These are phyloP conservation scores for Agapanthus africanus DNA, from an alignment of 106 monocot genomes.

Conservation along the genomic window DNA sequence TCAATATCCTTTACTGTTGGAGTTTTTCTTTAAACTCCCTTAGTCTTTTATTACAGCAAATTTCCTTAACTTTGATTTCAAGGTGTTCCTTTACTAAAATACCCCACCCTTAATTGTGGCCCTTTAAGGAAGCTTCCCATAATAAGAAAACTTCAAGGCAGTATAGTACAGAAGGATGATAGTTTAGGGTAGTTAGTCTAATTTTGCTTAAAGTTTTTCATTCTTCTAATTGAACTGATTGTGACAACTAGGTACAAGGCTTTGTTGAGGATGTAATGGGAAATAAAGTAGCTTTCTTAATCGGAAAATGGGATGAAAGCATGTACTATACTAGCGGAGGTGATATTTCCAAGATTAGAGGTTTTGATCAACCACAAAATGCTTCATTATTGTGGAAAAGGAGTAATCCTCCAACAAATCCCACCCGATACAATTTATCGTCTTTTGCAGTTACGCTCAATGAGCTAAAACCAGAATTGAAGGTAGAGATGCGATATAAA, in stretches of 20 bases:
- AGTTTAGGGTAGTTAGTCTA: no score
- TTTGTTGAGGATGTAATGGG: constrained; percentile 52
- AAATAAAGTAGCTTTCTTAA: constrained; percentile 45
- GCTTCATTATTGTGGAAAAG: constrained; percentile 54
- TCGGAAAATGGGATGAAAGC: constrained; percentile 73
- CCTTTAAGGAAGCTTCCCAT: no score
- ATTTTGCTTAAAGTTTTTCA: no score
- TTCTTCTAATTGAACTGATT: background rate
- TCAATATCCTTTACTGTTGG: no score
- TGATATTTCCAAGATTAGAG: constrained; percentile 15
- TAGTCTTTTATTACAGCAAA: no score
- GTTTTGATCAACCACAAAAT: constrained; percentile 11
- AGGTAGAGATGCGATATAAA: constrained; percentile 29
- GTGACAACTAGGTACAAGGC: constrained; percentile 59
- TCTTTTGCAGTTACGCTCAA: constrained; percentile 70
- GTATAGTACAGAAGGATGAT: no score
- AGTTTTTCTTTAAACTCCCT: no score
- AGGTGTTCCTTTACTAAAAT: no score
- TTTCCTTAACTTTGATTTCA: no score
- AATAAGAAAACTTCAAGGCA: no score
- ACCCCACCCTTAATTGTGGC: no score
- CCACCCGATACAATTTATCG: constrained; percentile 65
- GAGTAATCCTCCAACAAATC: constrained; percentile 39
- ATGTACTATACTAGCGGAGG: constrained; percentile 30
- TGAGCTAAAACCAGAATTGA: constrained; percentile 49